Evolutionary conservation across 1,284 basidiomycete genomes (phyloP).

Genomic region (Fistulina hepatica): DNA sequence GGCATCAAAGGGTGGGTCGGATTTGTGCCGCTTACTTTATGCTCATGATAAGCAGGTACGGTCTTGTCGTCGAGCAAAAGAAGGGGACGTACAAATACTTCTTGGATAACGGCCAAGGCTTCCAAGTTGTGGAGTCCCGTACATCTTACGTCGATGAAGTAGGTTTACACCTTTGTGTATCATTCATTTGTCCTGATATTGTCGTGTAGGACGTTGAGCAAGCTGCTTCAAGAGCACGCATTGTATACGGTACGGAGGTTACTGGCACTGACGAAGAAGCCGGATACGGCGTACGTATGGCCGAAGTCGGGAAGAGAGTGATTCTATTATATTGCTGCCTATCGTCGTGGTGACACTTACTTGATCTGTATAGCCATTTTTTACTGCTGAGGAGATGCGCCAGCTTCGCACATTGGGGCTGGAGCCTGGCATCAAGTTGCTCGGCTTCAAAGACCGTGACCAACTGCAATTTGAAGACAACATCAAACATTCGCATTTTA

Average conservation of each 20-base stretch:
- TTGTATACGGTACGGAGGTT: slow-evolving; percentile 1
- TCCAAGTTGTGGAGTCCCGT: slow-evolving; percentile 61
- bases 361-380: slow-evolving; percentile 51
- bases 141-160: slow-evolving; percentile 77
- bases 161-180: slow-evolving; percentile 14
- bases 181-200: slow-evolving; percentile 1
- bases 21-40: slow-evolving; percentile 5
- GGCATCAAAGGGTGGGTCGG: slow-evolving; percentile 74
- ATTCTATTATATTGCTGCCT: too few relatives aligned
- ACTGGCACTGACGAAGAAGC: background rate
- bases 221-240: too few relatives aligned
- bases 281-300: background rate
- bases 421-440: slow-evolving; percentile 74
- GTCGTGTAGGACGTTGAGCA: slow-evolving; percentile 33
- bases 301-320: background rate
- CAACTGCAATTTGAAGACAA: slow-evolving; percentile 80
- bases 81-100: slow-evolving; percentile 77
- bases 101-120: slow-evolving; percentile 63
- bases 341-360: background rate
- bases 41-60: slow-evolving; percentile 45
- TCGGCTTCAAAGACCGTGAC: slow-evolving; percentile 81
- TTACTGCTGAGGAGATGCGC: slow-evolving; percentile 73
- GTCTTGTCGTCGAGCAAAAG: slow-evolving; percentile 76
- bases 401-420: slow-evolving; percentile 73
- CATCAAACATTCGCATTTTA: slow-evolving; percentile 83